These are phyloP conservation scores for Monascus ruber DNA, from an alignment of 2,329 filamentous ascomycete genomes.

Conservation along the genomic window DNA sequence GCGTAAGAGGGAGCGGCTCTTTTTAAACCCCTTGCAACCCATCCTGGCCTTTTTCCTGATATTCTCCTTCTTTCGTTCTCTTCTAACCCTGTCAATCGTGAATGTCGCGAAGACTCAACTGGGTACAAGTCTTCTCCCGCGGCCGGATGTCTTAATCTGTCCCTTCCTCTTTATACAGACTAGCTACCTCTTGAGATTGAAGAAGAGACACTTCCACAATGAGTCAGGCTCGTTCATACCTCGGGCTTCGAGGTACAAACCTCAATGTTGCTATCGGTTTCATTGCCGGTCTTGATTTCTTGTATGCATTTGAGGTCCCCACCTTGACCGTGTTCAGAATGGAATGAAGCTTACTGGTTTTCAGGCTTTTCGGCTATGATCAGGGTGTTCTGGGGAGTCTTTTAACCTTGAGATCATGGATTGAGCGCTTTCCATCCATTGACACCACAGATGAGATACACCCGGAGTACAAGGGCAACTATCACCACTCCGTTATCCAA, in stretches of 20 bases:
- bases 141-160: too few species aligned
- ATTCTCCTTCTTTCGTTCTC: too few species aligned
- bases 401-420: constrained; percentile 55
- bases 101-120: too few species aligned
- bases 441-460: constrained; percentile 28
- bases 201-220: constrained; percentile 9
- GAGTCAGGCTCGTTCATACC: constrained; percentile 33
- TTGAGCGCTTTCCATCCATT: constrained; percentile 43
- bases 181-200: neutral
- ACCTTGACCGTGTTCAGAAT: too few species aligned
- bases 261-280: constrained; percentile 59
- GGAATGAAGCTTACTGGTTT: constrained; percentile 2
- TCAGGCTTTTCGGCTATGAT: constrained; percentile 50
- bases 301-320: constrained; percentile 24
- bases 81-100: too few species aligned
- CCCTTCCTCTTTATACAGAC: neutral
- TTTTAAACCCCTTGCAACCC: too few species aligned
- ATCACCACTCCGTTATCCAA: constrained; percentile 24
- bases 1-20: too few species aligned
- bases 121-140: too few species aligned
- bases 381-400: constrained; percentile 67
- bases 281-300: constrained; percentile 63
- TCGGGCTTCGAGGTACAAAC: constrained; percentile 53
- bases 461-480: constrained; percentile 2
- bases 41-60: too few species aligned